phyloP scores from a whole-genome alignment of 2,329 filamentous ascomycete species.

The Sphaerulina musiva region DNA sequence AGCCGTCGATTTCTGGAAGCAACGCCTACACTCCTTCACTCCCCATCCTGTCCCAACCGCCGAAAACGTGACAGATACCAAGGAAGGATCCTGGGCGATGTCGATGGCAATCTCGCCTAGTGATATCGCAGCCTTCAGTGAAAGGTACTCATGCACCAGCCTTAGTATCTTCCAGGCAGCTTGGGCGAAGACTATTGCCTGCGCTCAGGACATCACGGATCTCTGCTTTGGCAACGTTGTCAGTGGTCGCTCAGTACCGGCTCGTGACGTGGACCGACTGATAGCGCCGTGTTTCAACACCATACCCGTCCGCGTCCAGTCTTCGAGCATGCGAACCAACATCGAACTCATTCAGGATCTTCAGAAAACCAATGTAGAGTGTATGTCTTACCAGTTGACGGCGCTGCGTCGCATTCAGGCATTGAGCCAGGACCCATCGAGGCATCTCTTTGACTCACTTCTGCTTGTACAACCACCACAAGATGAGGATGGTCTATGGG shows the following conservation, averaged over 20 bases:
- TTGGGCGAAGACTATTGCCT: slow-evolving; percentile 61
- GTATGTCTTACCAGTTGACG: slow-evolving; percentile 65
- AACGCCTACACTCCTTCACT: slow-evolving; percentile 49
- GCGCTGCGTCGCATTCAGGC: slow-evolving; percentile 65
- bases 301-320: slow-evolving; percentile 59
- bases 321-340: slow-evolving; percentile 47
- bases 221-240: slow-evolving; percentile 84
- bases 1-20: slow-evolving; percentile 61
- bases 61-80: neutral
- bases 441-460: slow-evolving; percentile 69
- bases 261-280: slow-evolving; percentile 62
- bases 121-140: slow-evolving; percentile 46
- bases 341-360: slow-evolving; percentile 54
- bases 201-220: slow-evolving; percentile 53
- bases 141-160: slow-evolving; percentile 50
- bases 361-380: slow-evolving; percentile 55
- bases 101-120: slow-evolving; percentile 7
- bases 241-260: slow-evolving; percentile 63
- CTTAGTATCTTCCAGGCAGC: slow-evolving; percentile 64
- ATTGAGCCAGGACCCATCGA: slow-evolving; percentile 38
- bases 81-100: slow-evolving; percentile 8
- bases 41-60: slow-evolving; percentile 38
- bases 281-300: slow-evolving; percentile 94
- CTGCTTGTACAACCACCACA: slow-evolving; percentile 67
- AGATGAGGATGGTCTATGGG: slow-evolving; percentile 47